Evolutionary conservation across 2,329 filamentous ascomycete genomes (phyloP).

Genomic region (Cercospora berteroae): DNA sequence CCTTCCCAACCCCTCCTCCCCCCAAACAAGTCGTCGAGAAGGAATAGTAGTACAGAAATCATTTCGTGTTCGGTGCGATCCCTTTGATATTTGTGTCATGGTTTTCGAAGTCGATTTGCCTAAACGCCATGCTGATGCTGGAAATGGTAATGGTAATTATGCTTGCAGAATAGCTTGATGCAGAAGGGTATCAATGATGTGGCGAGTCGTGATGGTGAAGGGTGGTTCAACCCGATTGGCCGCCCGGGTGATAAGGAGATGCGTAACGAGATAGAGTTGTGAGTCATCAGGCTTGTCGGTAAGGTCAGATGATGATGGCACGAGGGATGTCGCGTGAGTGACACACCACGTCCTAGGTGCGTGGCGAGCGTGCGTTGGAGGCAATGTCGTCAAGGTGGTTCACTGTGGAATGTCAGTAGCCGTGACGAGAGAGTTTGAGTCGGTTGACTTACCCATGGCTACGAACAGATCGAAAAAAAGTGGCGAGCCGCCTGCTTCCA

Average conservation of each 20-base stretch:
- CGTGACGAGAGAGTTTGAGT: neutral
- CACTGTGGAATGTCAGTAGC: conserved; percentile 1
- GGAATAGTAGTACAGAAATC: neutral
- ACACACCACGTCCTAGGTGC: conserved; percentile 11
- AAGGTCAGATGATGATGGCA: neutral
- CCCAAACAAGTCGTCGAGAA: neutral
- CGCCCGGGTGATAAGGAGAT: neutral
- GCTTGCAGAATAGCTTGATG: neutral
- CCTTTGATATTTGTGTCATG: neutral
- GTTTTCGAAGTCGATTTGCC: neutral
- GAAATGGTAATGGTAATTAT: neutral
- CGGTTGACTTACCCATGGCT: conserved; percentile 63
- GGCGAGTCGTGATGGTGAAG: neutral
- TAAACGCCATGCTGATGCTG: neutral
- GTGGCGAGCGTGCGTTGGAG: conserved; percentile 28
- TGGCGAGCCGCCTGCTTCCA: conserved; percentile 75
- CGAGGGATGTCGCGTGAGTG: neutral
- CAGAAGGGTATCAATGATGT: conserved; percentile 6
- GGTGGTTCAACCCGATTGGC: neutral
- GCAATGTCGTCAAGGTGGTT: conserved; percentile 33
- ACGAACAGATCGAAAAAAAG: conserved; percentile 94
- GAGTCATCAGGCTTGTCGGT: neutral
- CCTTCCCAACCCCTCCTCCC: neutral
- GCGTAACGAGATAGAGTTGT: neutral
- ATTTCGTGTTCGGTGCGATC: neutral